Evolutionary conservation across 164 flowering plant species (phyloP).

Genomic region (Pachysandra terminalis): DNA sequence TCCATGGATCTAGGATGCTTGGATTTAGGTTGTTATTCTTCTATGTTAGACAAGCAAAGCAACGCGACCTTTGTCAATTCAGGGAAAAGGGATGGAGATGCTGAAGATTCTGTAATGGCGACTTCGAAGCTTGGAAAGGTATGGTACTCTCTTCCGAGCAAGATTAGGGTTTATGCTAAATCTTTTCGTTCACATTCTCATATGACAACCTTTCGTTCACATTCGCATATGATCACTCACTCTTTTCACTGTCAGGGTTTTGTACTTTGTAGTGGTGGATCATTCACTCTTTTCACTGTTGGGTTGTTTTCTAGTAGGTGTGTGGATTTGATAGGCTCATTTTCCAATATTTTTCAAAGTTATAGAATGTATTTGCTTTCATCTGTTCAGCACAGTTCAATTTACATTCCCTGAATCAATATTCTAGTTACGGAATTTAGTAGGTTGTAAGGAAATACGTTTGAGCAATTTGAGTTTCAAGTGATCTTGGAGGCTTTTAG

Average conservation of each 20-base stretch:
- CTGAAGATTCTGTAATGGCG: constrained; percentile 12
- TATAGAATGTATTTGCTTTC: too few relatives aligned
- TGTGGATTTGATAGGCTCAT: too few relatives aligned
- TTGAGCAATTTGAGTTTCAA: too few relatives aligned
- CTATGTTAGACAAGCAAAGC: constrained; percentile 26
- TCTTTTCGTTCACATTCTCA: background rate
- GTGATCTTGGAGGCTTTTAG: too few relatives aligned
- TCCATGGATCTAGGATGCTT: constrained; percentile 53
- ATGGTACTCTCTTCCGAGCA: background rate
- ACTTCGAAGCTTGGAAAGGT: constrained; percentile 40
- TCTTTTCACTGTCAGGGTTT: background rate
- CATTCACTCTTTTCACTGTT: too few relatives aligned
- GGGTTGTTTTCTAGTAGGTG: too few relatives aligned
- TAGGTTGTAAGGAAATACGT: too few relatives aligned
- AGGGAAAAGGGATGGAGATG: constrained; percentile 16
- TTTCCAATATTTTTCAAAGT: too few relatives aligned
- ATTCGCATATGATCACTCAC: background rate
- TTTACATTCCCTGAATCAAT: too few relatives aligned
- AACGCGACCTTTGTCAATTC: constrained; percentile 15
- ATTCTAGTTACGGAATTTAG: too few relatives aligned
- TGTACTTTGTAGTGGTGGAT: too few relatives aligned
- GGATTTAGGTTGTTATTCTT: constrained; percentile 46
- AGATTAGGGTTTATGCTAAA: background rate
- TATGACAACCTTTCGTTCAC: background rate
- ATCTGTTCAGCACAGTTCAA: too few relatives aligned